Base-by-base conservation (phyloP, 2,329 filamentous ascomycete genomes). In the Thyridium curvatum region DNA sequence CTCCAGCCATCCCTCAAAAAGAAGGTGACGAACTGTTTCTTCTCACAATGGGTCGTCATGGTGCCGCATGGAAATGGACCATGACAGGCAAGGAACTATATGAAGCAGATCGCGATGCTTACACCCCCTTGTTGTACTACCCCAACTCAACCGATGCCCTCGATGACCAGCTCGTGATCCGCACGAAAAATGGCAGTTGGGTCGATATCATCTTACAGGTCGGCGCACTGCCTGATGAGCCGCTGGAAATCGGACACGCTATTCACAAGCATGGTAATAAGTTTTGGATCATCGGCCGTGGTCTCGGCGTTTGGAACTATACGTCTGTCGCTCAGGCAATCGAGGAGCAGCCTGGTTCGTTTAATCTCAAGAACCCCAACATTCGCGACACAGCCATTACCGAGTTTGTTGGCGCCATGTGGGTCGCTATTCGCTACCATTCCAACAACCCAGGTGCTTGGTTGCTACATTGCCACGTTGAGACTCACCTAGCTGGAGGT, bases 231-330 rank as follows among this genome's bases (percentile, higher is more conserved):
- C 21, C 21, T 26, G 21, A 10, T 26, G 21, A 26, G 10, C 26
- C 30, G 39, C 26, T 10, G 12, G 30, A 21, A 8, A 39, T 41
- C 14, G 30, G 30, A 26, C 41, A 46, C 34, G 18, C 40, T 0
- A 65, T 72, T 28, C 69, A 72, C 56, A 72, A 72, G 50, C 69
- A 72, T 48, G 59, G 58, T 33, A 69, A 68, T 47, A 68, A 65
- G 41, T 62, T 55, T 34, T 72, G 61, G 42, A 48, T 65, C n/a
- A 60, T 72, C 38, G 68, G 68, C 7, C 41, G 18, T 14, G 53
- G 65, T 2, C 37, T 41, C 0, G 61, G 61, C 2, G 36, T 39
- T 2, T 72, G 64, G 52, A 64, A 60, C 12, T 71, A 65, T 54
- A 55, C 54, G 3, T 57, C 58, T 4, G 61, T 71, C 3, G 60